Evolutionary conservation across 768 basidiomycete species (phyloP).

Genomic region (Pleurotus tuber-regium): DNA sequence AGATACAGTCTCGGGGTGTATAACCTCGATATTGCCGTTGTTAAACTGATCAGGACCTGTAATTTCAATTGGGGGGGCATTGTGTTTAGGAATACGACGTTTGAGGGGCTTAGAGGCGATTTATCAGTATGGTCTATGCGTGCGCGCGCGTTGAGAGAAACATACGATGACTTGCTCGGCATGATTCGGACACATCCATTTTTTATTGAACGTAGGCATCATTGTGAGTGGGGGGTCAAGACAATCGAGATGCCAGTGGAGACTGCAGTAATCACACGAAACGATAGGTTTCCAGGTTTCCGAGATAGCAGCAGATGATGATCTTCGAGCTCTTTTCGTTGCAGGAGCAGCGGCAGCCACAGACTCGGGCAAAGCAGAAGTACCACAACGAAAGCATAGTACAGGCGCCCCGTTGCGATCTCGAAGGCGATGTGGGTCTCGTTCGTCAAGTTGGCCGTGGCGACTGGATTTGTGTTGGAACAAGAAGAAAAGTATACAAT

Average conservation of each 20-base stretch:
- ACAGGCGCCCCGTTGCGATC: conserved; percentile 82
- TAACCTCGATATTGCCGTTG: conserved; percentile 90
- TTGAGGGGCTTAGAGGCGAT: conserved; percentile 61
- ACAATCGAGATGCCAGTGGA: conserved; percentile 98
- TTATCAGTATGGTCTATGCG: too few relatives aligned
- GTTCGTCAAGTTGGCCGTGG: conserved; percentile 85
- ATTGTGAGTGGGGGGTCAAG: conserved; percentile 84
- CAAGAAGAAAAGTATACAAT: conserved; percentile 8
- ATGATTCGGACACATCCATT: conserved; percentile 99
- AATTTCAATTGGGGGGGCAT: conserved; percentile 68
- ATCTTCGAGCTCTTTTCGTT: conserved; percentile 53
- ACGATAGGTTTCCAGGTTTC: conserved; percentile 75
- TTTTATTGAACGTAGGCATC: conserved; percentile 85
- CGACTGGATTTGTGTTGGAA: conserved; percentile 44
- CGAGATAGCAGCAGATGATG: conserved; percentile 37
- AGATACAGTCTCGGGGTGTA: conserved; percentile 59
- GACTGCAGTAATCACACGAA: conserved; percentile 91
- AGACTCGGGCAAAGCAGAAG: conserved; percentile 65
- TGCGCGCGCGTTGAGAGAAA: too few relatives aligned
- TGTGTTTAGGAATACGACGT: conserved; percentile 74
- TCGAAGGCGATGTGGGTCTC: conserved; percentile 83
- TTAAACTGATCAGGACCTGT: conserved; percentile 73
- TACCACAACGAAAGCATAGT: conserved; percentile 89
- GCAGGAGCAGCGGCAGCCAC: conserved; percentile 52
- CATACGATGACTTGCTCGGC: conserved; percentile 83